Base-by-base conservation (phyloP, 345 rosid species). In the Psidium friedrichsthalianum region DNA sequence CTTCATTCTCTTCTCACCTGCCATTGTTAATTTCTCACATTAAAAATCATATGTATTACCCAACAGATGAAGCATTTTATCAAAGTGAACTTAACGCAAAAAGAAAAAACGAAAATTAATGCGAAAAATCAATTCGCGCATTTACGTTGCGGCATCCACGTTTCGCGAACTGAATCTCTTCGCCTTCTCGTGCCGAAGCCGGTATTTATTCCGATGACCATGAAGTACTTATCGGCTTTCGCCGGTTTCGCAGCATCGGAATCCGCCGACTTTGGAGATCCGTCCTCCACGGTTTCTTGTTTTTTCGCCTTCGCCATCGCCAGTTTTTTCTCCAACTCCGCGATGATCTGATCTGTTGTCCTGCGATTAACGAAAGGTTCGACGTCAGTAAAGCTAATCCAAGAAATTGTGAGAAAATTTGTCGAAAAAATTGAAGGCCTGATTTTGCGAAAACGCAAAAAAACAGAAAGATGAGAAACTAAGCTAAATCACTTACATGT, bases 131-230 rank as follows among this genome's bases (percentile, higher is more conserved):
- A 82, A 51, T 11, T 12, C 16, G 7, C 8, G 16, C n/a, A 56
- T 84, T 86, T 88, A 94, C 99, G 98, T 92, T 93, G 96, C 11
- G 97, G 99, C 96, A 97, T 94, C 99, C 99, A 97, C 74, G 98
- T 97, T 86, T 91, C 87, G 78, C 98, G 94, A 84, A 95, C 87
- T 0, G 99, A 94, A 90, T 95, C 96, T 89, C 99, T 94, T 82
- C 98, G 91, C 86, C 91, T 93, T 88, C 94, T 90, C 80, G 96
- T 95, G 86, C 96, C 92, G 87, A 97, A 95, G 81, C 95, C 96
- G 1, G 99, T 97, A 86, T 95, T 95, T 83, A 97, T 93, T 83
- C 99, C 99, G 3, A 97, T 89, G 56, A 97, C 96, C 98, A 97
- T 93, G 83, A 95, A 92, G 74, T 93, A 93, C 83, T 94, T 95